phyloP scores from a whole-genome alignment of 2,329 filamentous ascomycete genomes.

The Colletotrichum sp. region DNA sequence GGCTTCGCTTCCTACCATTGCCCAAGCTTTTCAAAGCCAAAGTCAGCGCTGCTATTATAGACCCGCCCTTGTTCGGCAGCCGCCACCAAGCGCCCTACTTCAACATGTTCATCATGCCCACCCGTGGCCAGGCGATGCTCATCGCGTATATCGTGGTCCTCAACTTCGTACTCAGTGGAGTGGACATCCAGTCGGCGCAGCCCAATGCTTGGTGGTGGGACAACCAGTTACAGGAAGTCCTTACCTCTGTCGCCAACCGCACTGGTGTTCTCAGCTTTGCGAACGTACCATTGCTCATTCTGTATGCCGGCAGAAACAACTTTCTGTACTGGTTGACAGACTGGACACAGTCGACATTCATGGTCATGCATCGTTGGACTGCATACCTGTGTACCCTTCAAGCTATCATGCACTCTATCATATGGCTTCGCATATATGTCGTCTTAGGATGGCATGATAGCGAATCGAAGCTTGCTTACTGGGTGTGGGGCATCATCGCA shows the following conservation, averaged over 20 bases:
- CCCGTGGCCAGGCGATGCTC: constrained; percentile 38
- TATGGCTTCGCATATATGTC: constrained; percentile 35
- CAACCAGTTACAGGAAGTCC: constrained; percentile 22
- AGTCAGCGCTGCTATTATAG: not conserved
- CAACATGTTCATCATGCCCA: constrained; percentile 40
- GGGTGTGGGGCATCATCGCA: constrained; percentile 45
- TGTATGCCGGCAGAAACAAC: constrained; percentile 46
- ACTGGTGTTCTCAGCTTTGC: constrained; percentile 37
- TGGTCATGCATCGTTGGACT: constrained; percentile 50
- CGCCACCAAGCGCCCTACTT: constrained; percentile 27
- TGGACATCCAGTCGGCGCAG: constrained; percentile 24
- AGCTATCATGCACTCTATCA: constrained; percentile 42
- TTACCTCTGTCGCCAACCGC: constrained; percentile 33
- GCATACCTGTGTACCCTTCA: constrained; percentile 44
- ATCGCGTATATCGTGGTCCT: constrained; percentile 34
- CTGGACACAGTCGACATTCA: constrained; percentile 47
- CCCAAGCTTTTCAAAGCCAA: not conserved
- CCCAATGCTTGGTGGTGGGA: constrained; percentile 27
- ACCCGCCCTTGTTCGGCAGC: not conserved
- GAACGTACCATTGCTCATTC: constrained; percentile 36
- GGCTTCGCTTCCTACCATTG: constrained; percentile 32
- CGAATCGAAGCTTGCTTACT: constrained; percentile 34
- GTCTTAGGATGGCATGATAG: constrained; percentile 28
- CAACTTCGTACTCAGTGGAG: constrained; percentile 31
- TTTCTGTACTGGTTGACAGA: constrained; percentile 44